Percentiles rank a stretch among this genome's conserved stretches.
Conservation (phyloP, 495 filamentous ascomycete species). For the Penicillium bovifimosum region DNA sequence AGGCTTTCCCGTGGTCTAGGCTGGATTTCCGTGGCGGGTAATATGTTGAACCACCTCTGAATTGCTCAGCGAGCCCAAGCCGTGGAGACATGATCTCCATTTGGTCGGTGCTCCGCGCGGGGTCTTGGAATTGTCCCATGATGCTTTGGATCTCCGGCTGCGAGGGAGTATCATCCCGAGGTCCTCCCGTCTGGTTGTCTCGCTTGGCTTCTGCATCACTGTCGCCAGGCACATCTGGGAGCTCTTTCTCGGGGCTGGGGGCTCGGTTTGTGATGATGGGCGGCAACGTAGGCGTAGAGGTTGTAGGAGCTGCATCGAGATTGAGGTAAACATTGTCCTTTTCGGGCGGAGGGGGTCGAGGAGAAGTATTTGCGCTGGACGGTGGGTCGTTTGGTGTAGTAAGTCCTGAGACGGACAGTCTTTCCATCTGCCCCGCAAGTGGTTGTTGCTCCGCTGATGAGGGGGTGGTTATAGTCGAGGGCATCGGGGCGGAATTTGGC, state of each 20-base stretch:
- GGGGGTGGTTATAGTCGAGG: slow-evolving; percentile 7
- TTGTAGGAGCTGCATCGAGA: slow-evolving; percentile 58
- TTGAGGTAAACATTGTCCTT: slow-evolving; percentile 58
- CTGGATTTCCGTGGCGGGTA: slow-evolving; percentile 83
- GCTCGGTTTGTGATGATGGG: slow-evolving; percentile 41
- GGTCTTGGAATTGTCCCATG: slow-evolving; percentile 78
- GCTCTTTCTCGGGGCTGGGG: slow-evolving; percentile 41
- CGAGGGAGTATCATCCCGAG: slow-evolving; percentile 57
- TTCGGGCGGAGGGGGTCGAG: slow-evolving; percentile 38
- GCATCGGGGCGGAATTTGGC: slow-evolving; percentile 1
- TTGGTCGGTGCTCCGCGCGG: slow-evolving; percentile 56
- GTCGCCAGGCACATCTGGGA: slow-evolving; percentile 52
- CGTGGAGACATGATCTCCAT: slow-evolving; percentile 80
- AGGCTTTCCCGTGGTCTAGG: slow-evolving; percentile 56
- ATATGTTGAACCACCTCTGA: slow-evolving; percentile 55
- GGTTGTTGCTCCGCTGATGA: slow-evolving; percentile 18
- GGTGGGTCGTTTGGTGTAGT: slow-evolving; percentile 17
- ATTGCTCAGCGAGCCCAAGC: slow-evolving; percentile 64
- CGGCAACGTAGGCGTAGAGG: slow-evolving; percentile 48
- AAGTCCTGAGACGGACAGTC: slow-evolving; percentile 30
- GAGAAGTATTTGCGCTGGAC: slow-evolving; percentile 21
- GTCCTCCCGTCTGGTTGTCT: slow-evolving; percentile 42
- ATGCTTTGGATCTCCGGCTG: slow-evolving; percentile 90
- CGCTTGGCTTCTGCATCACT: slow-evolving; percentile 46
- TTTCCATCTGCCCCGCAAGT: slow-evolving; percentile 30